Conservation (phyloP, 2,329 filamentous ascomycete genomes). For the Trichoderma brevicompactum region DNA sequence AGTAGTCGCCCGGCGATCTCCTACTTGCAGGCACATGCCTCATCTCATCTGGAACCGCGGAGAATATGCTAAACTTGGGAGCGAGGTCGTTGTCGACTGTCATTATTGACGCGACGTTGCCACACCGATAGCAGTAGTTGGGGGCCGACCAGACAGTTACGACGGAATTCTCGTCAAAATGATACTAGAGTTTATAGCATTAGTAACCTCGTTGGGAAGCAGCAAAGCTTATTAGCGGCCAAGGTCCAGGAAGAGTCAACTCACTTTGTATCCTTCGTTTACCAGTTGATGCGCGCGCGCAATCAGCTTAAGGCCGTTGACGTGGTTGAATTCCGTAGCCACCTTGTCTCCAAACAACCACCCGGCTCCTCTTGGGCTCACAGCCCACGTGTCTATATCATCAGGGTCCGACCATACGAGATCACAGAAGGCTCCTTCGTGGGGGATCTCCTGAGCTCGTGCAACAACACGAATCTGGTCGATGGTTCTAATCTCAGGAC, state of each 20-base stretch:
- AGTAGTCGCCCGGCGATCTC: slow-evolving; percentile 71
- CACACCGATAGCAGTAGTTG: slow-evolving; percentile 93
- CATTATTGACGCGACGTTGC: slow-evolving; percentile 97
- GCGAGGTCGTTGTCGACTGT: slow-evolving; percentile 83
- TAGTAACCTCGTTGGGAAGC: not conserved
- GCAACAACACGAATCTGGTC: slow-evolving; percentile 99
- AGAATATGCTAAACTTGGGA: slow-evolving; percentile 91
- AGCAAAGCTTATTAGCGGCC: not conserved
- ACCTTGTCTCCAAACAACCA: slow-evolving; percentile 98
- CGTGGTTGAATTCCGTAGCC: slow-evolving; percentile 94
- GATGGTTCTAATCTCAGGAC: slow-evolving; percentile 91
- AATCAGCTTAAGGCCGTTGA: slow-evolving; percentile 95
- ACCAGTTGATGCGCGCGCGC: slow-evolving; percentile 97
- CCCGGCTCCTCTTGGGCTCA: slow-evolving; percentile 92
- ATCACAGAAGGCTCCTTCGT: slow-evolving; percentile 98
- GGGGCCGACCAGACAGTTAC: slow-evolving; percentile 98
- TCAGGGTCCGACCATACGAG: slow-evolving; percentile 98
- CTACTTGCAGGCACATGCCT: slow-evolving; percentile 76
- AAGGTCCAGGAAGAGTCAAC: slow-evolving; percentile 22
- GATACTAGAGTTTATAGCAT: slow-evolving; percentile 62
- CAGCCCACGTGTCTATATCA: slow-evolving; percentile 93
- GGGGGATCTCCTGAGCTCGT: slow-evolving; percentile 94
- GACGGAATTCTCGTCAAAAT: slow-evolving; percentile 92
- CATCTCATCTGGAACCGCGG: slow-evolving; percentile 83
- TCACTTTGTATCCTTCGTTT: slow-evolving; percentile 95